Base-by-base conservation (phyloP, 495 filamentous ascomycete genomes). In the Cudoniella acicularis region DNA sequence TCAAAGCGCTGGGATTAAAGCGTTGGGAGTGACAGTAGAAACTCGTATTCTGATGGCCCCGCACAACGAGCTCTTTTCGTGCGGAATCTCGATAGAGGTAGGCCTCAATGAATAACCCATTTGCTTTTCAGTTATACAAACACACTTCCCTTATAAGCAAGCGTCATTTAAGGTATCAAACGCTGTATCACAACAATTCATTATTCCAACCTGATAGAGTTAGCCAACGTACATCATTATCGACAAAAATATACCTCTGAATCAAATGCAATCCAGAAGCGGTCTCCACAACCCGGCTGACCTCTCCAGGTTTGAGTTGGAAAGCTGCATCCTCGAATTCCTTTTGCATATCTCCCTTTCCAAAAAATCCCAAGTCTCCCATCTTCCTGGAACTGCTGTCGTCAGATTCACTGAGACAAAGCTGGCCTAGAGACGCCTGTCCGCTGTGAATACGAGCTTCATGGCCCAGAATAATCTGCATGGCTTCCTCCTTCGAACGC, bases 321-420 rank as follows among this genome's bases (percentile, higher is more conserved):
- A 98, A 98, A 2, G 93, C 87, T 0, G 92, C 91, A 25, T 96
- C 91, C 72, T 98, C 94, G 63, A 98, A 98, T 73, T 98, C 94
- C 78, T 93, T 96, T 68, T 98, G 94, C 94, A 98, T 98, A 66
- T 98, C 94, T 3, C 90, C 88, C 55, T 75, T 84, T 20, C 90
- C 91, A 67, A 98, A 98, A 71, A 91, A 96, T 1, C 94, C 94
- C 79, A 98, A 76, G 73, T 98, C 95, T 30, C 94, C 94, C 65
- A 85, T 84, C 81, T 97, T 98, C 63, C 91, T 83, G 2, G 93
- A 91, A 69, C 90, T 96, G 74, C 88, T 94, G 73, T 92, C 96
- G 75, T 98, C 94, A 11, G 89, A 94, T 74, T 98, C 95, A 23
- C 84, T 88, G 55, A 84, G 77, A 3, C 94, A 94, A 52, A 98